phyloP scores from a whole-genome alignment of 2,329 filamentous ascomycete species.

The Mycosphaerella sp. region DNA sequence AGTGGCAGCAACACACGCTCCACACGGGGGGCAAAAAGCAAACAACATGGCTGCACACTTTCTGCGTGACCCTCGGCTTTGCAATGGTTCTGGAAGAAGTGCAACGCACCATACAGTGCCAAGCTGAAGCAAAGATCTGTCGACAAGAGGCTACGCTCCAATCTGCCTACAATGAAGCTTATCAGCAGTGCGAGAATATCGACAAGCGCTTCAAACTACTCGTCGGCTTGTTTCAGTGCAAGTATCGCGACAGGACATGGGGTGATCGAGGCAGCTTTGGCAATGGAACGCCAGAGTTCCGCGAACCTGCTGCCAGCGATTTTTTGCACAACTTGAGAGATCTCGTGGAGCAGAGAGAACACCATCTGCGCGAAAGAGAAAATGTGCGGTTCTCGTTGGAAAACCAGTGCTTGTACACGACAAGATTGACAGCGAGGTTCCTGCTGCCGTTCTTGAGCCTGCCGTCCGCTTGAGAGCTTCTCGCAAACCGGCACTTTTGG shows the following conservation, averaged over 20 bases:
- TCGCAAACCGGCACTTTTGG: neutral
- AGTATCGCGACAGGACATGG: slow-evolving; percentile 41
- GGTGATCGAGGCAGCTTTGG: slow-evolving; percentile 34
- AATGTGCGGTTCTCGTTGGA: slow-evolving; percentile 35
- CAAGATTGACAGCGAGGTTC: slow-evolving; percentile 40
- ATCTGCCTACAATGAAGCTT: slow-evolving; percentile 24
- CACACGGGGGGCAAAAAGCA: slow-evolving; percentile 38
- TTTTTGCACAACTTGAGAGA: slow-evolving; percentile 37
- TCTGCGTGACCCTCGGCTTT: slow-evolving; percentile 43
- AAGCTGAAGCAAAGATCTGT: slow-evolving; percentile 35
- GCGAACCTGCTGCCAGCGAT: slow-evolving; percentile 31
- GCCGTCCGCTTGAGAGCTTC: slow-evolving; percentile 1
- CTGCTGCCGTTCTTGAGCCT: slow-evolving; percentile 34
- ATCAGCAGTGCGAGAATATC: slow-evolving; percentile 39
- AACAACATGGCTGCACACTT: slow-evolving; percentile 42
- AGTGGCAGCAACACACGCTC: slow-evolving; percentile 43
- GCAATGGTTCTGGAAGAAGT: slow-evolving; percentile 45
- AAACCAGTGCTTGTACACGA: slow-evolving; percentile 39
- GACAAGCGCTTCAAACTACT: slow-evolving; percentile 42
- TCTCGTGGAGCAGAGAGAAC: slow-evolving; percentile 38
- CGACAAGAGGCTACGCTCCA: slow-evolving; percentile 24
- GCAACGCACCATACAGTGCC: slow-evolving; percentile 42
- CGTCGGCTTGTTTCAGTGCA: slow-evolving; percentile 43
- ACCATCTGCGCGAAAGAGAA: slow-evolving; percentile 36
- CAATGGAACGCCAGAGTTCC: slow-evolving; percentile 36